Evolutionary conservation across 495 filamentous ascomycete species (phyloP).

Genomic region (Podospora conica): DNA sequence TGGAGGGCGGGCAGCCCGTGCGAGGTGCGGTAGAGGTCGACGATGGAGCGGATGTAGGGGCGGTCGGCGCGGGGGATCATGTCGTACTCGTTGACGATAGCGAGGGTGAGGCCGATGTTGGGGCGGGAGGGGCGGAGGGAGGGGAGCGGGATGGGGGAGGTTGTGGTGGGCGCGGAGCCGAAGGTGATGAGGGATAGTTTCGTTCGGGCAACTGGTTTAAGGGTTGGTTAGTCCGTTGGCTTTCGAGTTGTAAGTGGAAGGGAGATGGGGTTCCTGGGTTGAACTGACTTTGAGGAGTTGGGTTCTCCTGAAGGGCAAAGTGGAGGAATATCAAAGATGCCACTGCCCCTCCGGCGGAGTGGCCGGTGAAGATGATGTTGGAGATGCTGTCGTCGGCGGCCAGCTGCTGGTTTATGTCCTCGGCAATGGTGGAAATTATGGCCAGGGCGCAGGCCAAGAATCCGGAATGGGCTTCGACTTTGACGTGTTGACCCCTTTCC

Average conservation of each 20-base stretch:
- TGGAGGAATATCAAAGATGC: slow-evolving; percentile 8
- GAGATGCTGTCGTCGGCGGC: slow-evolving; percentile 1
- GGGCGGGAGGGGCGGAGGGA: neutral
- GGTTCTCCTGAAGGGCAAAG: neutral
- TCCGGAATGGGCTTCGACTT: slow-evolving; percentile 5
- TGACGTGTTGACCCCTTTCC: neutral
- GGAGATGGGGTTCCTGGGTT: neutral
- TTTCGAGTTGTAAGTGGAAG: neutral
- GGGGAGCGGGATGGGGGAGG: neutral
- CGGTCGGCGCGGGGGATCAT: slow-evolving; percentile 7
- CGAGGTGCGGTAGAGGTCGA: slow-evolving; percentile 8
- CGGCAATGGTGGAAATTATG: neutral
- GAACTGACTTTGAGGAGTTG: neutral
- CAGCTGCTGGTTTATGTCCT: neutral
- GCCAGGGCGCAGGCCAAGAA: slow-evolving; percentile 5
- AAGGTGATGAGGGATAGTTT: slow-evolving; percentile 8
- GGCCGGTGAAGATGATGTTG: slow-evolving; percentile 10
- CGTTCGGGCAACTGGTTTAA: neutral
- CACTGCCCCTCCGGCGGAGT: slow-evolving; percentile 7
- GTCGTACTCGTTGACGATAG: slow-evolving; percentile 9
- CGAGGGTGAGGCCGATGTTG: neutral
- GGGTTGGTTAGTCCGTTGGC: neutral
- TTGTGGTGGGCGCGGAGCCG: neutral
- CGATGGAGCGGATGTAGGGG: neutral
- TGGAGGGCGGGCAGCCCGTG: neutral